Conservation (phyloP, 768 basidiomycete species). For the Mycena rebaudengoi region DNA sequence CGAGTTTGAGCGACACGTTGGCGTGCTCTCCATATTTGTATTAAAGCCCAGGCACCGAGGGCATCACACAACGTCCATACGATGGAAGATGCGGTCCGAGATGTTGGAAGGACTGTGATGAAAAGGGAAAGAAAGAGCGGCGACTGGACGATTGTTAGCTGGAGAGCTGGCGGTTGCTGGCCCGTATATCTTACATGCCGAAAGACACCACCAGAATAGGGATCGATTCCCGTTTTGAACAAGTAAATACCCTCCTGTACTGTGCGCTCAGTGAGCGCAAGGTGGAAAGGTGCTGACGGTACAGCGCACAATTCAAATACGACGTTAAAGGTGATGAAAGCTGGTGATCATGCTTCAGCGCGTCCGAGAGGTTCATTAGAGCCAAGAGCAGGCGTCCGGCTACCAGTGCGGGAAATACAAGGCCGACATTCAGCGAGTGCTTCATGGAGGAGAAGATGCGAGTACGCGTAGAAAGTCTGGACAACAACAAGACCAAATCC, state of each 20-base stretch:
- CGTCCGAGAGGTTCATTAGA: slow-evolving; percentile 54
- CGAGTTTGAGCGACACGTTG: slow-evolving; percentile 55
- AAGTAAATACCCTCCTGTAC: slow-evolving; percentile 93
- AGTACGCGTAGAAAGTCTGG: neutral
- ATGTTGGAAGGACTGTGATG: slow-evolving; percentile 71
- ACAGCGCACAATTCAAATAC: slow-evolving; percentile 74
- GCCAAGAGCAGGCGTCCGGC: slow-evolving; percentile 62
- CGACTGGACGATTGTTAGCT: slow-evolving; percentile 57
- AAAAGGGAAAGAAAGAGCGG: slow-evolving; percentile 82
- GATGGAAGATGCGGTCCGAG: slow-evolving; percentile 54
- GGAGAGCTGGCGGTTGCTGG: slow-evolving; percentile 7
- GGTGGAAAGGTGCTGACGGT: neutral
- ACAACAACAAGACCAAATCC: neutral
- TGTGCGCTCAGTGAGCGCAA: slow-evolving; percentile 42
- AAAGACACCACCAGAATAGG: slow-evolving; percentile 88
- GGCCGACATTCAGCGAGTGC: slow-evolving; percentile 1
- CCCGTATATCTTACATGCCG: slow-evolving; percentile 70
- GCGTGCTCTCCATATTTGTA: slow-evolving; percentile 72
- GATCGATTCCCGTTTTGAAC: slow-evolving; percentile 78
- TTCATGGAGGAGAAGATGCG: neutral
- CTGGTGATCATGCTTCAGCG: slow-evolving; percentile 75
- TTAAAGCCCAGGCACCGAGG: slow-evolving; percentile 71
- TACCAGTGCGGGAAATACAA: slow-evolving; percentile 52
- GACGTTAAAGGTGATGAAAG: slow-evolving; percentile 85
- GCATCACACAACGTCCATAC: slow-evolving; percentile 80